Evolutionary conservation across 371 early-diverging fungal species (phyloP).

Genomic region (Coemansia sp.): DNA sequence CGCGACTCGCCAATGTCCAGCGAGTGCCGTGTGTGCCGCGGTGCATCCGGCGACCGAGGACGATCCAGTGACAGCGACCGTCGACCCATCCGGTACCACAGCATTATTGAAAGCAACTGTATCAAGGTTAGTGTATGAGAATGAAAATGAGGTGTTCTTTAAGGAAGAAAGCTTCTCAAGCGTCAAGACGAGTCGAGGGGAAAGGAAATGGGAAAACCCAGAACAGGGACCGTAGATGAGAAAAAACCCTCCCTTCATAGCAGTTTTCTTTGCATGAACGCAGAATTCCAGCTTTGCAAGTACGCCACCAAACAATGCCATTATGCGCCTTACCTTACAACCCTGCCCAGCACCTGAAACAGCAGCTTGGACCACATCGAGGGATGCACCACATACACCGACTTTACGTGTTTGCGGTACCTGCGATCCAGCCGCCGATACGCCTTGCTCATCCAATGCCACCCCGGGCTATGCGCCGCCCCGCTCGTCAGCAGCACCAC

Average conservation of each 20-base stretch:
- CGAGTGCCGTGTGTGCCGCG: slow-evolving; percentile 3
- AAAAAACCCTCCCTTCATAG: not conserved
- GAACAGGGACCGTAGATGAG: slow-evolving; percentile 5
- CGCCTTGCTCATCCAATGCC: slow-evolving; percentile 83
- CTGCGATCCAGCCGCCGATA: slow-evolving; percentile 75
- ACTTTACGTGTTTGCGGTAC: slow-evolving; percentile 91
- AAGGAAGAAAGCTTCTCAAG: not conserved
- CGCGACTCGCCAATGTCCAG: slow-evolving; percentile 4
- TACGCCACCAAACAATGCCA: not conserved
- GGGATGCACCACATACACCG: slow-evolving; percentile 86
- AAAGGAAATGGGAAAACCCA: slow-evolving; percentile 4
- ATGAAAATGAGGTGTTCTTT: not conserved
- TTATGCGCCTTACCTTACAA: slow-evolving; percentile 64
- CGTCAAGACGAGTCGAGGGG: too few species aligned
- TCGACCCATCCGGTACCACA: slow-evolving; percentile 32
- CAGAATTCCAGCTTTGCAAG: too few species aligned
- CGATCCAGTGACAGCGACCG: slow-evolving; percentile 32
- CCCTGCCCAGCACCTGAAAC: slow-evolving; percentile 66
- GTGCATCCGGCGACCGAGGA: not conserved
- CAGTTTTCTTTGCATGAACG: not conserved
- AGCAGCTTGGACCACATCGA: slow-evolving; percentile 67
- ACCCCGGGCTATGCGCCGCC: slow-evolving; percentile 71
- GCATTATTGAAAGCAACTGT: not conserved
- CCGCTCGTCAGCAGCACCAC: slow-evolving; percentile 86
- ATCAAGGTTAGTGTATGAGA: not conserved